Base-by-base conservation (phyloP, 2,329 filamentous ascomycete species). In the Epichloe coenophiala region DNA sequence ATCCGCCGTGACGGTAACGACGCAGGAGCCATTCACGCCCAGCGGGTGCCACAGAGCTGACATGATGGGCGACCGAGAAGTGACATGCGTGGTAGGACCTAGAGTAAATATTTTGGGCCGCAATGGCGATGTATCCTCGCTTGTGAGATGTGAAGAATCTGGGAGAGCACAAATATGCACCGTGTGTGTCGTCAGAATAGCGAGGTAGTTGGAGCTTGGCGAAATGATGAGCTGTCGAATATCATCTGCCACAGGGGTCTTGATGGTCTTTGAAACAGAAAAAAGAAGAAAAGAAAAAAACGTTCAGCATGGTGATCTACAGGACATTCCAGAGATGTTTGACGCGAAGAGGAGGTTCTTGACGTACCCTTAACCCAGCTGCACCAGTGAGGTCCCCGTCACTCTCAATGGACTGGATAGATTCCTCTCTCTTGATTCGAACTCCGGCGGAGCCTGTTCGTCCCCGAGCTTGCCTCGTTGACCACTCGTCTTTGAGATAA, bases 41-140 rank as follows among this genome's bases (percentile, higher is more conserved):
- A 97, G 73, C 1, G 93, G 93, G 68, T 98, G 93, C 91, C 93
- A 98, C 52, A 96, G 60, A 4, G 84, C 86, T 1, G 88, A 88
- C 21, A 83, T 82, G 51, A 98, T 75, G 2, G 87, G 80, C 7
- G 88, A 80, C 57, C 89, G 84, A 45, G 91, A 88, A 47, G 90
- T 84, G 46, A 96, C 88, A 66, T 97, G 91, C 3, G 86, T 89
- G 3, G 88, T 94, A 33, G 90, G 89, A 1, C 91, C 91, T n/a
- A 97, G 75, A 19, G 91, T 91, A 69, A 88, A 94, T 49, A 88
- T 88, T 65, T 88, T 94, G 33, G 90, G 75, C 61, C 86, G 87
- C 60, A 95, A 74, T 5, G 83, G 80, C 9, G 77, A 74, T 45
- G 69, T 72, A 60, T 91, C 87, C 44, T 77, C 73, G 53, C 80